A percentile compares a stretch with the other conserved stretches of the same genome.
Conservation (phyloP, 73 alveolate genomes). For the Tetrahymena thermophila region DNA sequence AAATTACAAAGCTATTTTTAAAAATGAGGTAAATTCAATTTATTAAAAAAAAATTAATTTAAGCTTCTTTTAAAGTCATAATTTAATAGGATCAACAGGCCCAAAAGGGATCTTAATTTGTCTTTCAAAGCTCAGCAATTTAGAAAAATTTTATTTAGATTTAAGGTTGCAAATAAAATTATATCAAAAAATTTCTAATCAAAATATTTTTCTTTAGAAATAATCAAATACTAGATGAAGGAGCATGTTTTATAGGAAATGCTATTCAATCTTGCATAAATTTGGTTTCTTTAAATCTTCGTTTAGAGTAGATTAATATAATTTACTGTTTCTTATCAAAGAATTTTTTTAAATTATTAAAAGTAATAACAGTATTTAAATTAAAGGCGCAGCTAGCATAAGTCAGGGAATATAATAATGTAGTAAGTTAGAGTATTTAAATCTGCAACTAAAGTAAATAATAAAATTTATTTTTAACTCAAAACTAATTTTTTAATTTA, state of each 20-base stretch:
- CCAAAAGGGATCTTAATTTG: not conserved
- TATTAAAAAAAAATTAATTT: not conserved
- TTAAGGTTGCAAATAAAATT: not conserved
- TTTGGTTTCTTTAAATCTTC: not conserved
- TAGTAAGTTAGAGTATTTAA: not conserved
- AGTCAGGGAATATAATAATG: not conserved
- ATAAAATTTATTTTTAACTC: not conserved
- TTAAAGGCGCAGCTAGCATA: not conserved
- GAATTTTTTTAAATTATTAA: not conserved
- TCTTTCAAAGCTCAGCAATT: not conserved
- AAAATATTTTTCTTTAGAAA: not conserved
- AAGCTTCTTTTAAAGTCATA: not conserved
- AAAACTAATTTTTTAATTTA: not conserved
- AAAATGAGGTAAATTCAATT: not conserved
- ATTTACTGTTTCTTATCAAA: not conserved
- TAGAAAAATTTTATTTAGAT: not conserved
- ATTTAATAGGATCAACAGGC: not conserved
- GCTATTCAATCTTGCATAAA: not conserved
- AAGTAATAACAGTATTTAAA: not conserved
- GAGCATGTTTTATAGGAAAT: not conserved
- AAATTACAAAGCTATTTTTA: not conserved
- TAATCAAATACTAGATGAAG: not conserved
- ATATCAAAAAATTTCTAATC: not conserved
- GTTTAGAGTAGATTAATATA: not conserved
- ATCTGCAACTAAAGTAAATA: not conserved